These are phyloP conservation scores for Pezicula rhizophila DNA, from an alignment of 2,329 filamentous ascomycete species.

Conservation along the genomic window DNA sequence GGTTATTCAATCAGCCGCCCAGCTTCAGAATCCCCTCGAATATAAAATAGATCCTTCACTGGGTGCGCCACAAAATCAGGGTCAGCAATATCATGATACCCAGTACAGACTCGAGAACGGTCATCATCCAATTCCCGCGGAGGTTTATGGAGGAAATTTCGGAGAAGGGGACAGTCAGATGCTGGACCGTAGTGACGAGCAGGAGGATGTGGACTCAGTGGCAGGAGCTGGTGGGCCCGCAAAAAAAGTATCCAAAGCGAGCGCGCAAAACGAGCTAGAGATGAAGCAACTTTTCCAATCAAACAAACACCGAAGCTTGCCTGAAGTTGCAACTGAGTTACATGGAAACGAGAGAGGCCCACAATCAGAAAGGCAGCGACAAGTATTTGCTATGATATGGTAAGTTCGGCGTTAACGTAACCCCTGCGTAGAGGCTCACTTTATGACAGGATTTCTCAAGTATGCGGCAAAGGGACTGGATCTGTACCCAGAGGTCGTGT, in stretches of 20 bases:
- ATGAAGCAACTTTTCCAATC: slow-evolving; percentile 68
- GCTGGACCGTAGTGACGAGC: slow-evolving; percentile 48
- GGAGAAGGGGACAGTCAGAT: slow-evolving; percentile 53
- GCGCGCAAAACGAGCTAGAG: slow-evolving; percentile 74
- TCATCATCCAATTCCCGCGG: slow-evolving; percentile 47
- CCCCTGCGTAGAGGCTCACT: not conserved
- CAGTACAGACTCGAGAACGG: slow-evolving; percentile 28
- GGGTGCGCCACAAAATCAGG: slow-evolving; percentile 38
- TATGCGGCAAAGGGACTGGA: slow-evolving; percentile 68
- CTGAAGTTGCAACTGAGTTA: slow-evolving; percentile 69
- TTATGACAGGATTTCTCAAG: slow-evolving; percentile 59
- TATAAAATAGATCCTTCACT: slow-evolving; percentile 46
- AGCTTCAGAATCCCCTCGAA: slow-evolving; percentile 45
- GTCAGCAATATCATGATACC: slow-evolving; percentile 38
- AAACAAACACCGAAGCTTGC: slow-evolving; percentile 61
- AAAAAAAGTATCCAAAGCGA: slow-evolving; percentile 58
- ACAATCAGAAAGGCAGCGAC: slow-evolving; percentile 75
- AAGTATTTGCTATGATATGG: slow-evolving; percentile 87
- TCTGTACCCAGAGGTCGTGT: slow-evolving; percentile 90
- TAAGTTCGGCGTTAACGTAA: slow-evolving; percentile 36
- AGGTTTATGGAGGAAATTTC: slow-evolving; percentile 50
- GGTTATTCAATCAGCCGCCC: slow-evolving; percentile 51
- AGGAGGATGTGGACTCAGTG: slow-evolving; percentile 50
- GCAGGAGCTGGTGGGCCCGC: slow-evolving; percentile 38
- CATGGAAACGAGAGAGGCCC: slow-evolving; percentile 75